Conservation (phyloP, 1,284 basidiomycete genomes). For the Violaceomyces palustris region DNA sequence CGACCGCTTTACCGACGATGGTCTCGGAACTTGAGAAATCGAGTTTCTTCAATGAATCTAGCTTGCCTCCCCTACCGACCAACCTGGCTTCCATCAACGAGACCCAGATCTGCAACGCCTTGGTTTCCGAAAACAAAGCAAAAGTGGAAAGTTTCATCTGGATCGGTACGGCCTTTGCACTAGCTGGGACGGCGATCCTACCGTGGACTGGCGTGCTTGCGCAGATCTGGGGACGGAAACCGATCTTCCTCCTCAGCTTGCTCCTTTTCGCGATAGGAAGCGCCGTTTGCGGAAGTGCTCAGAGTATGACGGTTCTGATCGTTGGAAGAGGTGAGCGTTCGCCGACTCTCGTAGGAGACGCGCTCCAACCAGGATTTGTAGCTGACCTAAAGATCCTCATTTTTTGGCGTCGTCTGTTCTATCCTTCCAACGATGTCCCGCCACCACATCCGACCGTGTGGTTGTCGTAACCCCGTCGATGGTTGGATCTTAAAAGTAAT, state of each 20-base stretch:
- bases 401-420: too few species aligned
- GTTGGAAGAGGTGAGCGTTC: slow-evolving; percentile 13
- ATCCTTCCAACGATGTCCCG: too few species aligned
- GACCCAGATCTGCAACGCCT: too few species aligned
- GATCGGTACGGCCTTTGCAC: slow-evolving; percentile 25
- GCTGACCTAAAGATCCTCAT: too few species aligned
- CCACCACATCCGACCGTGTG: too few species aligned
- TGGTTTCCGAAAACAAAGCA: not conserved
- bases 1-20: slow-evolving; percentile 25
- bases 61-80: too few species aligned
- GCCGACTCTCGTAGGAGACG: too few species aligned
- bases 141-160: slow-evolving; percentile 21
- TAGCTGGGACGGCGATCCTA: slow-evolving; percentile 20
- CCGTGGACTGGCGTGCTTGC: slow-evolving; percentile 16
- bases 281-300: slow-evolving; percentile 11
- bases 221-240: slow-evolving; percentile 28
- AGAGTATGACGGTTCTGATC: slow-evolving; percentile 19
- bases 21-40: slow-evolving; percentile 17
- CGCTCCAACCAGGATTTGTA: too few species aligned
- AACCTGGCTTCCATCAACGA: too few species aligned
- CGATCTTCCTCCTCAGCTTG: slow-evolving; percentile 10
- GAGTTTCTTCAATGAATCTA: too few species aligned
- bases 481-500: too few species aligned
- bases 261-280: slow-evolving; percentile 17
- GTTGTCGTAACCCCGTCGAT: too few species aligned